Evolutionary conservation across 2,329 filamentous ascomycete species (phyloP).

Genomic region (Monosporascus sp.): DNA sequence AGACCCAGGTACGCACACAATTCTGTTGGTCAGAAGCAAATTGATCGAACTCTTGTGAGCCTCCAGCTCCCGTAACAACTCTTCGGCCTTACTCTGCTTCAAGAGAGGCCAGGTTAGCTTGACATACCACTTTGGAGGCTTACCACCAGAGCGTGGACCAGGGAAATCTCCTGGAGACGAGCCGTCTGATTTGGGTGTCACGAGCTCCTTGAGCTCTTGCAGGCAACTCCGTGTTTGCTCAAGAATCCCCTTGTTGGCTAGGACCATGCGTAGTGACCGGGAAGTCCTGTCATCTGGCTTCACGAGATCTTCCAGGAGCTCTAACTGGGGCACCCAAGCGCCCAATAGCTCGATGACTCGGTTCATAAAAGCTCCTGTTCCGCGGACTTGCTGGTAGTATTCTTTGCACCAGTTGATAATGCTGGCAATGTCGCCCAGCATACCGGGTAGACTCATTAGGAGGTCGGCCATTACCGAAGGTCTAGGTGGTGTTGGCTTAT

Average conservation of each 20-base stretch:
- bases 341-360: background rate
- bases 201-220: background rate
- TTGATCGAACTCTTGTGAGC: conserved; percentile 1
- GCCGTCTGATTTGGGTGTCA: background rate
- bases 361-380: background rate
- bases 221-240: background rate
- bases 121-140: background rate
- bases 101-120: background rate
- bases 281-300: background rate
- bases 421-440: background rate
- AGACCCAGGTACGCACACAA: background rate
- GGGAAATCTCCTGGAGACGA: too few relatives aligned
- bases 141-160: background rate
- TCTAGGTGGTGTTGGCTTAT: background rate
- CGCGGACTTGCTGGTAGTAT: background rate
- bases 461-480: background rate
- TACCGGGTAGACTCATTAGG: background rate
- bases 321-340: background rate
- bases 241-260: background rate
- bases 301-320: background rate
- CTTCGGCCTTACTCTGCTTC: background rate
- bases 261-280: background rate
- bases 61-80: conserved; percentile 1
- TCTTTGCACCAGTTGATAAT: background rate
- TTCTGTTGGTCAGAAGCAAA: background rate